Base-by-base conservation (phyloP, 805 yeast genomes). In the Allodekkera sacchari region DNA sequence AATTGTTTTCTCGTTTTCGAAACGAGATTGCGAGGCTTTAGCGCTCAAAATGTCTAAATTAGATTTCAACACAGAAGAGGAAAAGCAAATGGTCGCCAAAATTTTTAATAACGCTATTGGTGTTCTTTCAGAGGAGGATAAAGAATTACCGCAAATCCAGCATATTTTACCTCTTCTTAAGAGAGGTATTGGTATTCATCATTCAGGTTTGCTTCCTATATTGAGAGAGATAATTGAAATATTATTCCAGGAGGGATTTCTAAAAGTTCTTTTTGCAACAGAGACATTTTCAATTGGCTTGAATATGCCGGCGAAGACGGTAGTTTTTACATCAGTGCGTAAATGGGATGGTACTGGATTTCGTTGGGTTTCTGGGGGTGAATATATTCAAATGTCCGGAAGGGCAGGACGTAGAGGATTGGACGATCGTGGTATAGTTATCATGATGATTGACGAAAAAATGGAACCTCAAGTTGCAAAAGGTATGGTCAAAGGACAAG, bases 341-440 rank as follows among this genome's bases (percentile, higher is more conserved):
- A 92, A 92, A 57, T 92, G 96, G 95, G 99, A 92, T 62, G 98
- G 98, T 47, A 77, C 74, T 41, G 94, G 89, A 13, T 87, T 89
- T 68, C 77, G 99, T 61, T 92, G 98, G 98, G 96, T 92, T 20
- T 83, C 95, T 35, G 98, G 98, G 37, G 99, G 99, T 65, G 99
- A 92, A 62, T 92, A 92, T 60, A 92, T 92, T 52, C 99, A 92
- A 63, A 92, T 92, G 99, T 84, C 96, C 27, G 99, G 99, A 44
- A 78, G 99, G 60, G 99, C 99, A 15, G 99, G 99, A 47, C 88
- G 98, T 68, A 83, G 98, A 71, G 99, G 99, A 52, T 71, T 92
- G 47, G 99, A 92, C 69, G 98, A 92, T 56, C 81, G 98, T 57
- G 99, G 99, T 63, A 87, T 92, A 57, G 99, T 92, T 30, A 92